Evolutionary conservation across 176 grass and related monocot genomes (phyloP).

Genomic region (Oryza punctata): DNA sequence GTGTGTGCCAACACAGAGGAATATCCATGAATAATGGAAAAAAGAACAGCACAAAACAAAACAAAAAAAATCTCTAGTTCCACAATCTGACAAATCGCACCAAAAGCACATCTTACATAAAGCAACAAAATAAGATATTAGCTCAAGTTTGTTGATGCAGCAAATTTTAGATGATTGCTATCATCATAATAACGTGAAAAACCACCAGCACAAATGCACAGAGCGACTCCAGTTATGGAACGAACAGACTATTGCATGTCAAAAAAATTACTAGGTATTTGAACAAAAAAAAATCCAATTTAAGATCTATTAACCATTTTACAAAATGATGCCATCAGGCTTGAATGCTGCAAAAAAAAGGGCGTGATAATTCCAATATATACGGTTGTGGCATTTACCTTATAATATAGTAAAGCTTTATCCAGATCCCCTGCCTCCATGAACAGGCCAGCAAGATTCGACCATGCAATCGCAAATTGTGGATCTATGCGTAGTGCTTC

Average conservation of each 20-base stretch:
- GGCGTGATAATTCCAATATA: background rate
- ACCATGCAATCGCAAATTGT: conserved; percentile 98
- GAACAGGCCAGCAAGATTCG: conserved; percentile 91
- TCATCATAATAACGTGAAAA: background rate
- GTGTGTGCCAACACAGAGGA: background rate
- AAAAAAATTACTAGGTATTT: background rate
- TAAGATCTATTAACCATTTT: background rate
- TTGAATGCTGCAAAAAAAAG: background rate
- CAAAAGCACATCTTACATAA: background rate
- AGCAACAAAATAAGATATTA: background rate
- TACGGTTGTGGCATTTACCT: conserved; percentile 45
- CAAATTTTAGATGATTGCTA: background rate
- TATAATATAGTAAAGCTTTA: conserved; percentile 86
- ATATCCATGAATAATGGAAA: background rate
- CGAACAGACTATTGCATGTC: background rate
- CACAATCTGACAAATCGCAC: background rate
- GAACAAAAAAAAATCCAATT: conserved; percentile 7
- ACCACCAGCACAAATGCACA: background rate
- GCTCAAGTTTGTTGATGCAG: background rate
- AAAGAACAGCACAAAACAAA: background rate
- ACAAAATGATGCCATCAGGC: background rate
- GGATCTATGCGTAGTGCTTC: conserved; percentile 87
- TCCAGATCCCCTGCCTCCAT: conserved; percentile 88
- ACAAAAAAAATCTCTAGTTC: background rate
- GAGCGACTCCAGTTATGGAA: background rate